These are phyloP conservation scores for Suillus decipiens DNA, from an alignment of 768 basidiomycete genomes.

Conservation along the genomic window DNA sequence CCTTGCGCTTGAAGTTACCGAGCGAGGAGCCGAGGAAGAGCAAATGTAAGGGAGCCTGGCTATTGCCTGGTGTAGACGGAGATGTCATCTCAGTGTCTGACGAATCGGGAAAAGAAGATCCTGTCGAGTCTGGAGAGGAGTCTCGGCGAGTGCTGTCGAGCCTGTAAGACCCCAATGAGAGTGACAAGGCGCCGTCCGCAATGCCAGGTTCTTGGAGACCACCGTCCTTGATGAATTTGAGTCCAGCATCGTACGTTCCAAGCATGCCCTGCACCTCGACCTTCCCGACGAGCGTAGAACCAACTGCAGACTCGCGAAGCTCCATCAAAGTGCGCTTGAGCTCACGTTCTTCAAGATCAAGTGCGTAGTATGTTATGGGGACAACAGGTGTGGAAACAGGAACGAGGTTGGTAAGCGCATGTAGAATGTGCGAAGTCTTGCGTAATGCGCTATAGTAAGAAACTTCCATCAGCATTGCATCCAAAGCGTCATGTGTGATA, in stretches of 20 bases:
- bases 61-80: slow-evolving; percentile 49
- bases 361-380: slow-evolving; percentile 83
- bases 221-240: slow-evolving; percentile 69
- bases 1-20: slow-evolving; percentile 82
- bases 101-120: slow-evolving; percentile 23
- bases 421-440: slow-evolving; percentile 85
- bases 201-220: slow-evolving; percentile 21
- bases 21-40: slow-evolving; percentile 91
- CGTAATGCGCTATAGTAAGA: slow-evolving; percentile 62
- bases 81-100: slow-evolving; percentile 15
- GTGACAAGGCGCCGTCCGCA: slow-evolving; percentile 5
- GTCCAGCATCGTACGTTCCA: slow-evolving; percentile 89
- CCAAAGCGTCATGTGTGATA: not conserved
- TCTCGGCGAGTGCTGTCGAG: slow-evolving; percentile 26
- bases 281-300: slow-evolving; percentile 63
- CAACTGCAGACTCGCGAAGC: slow-evolving; percentile 65
- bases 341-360: slow-evolving; percentile 89
- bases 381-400: slow-evolving; percentile 35
- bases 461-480: slow-evolving; percentile 14
- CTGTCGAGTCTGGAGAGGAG: slow-evolving; percentile 41
- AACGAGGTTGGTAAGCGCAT: slow-evolving; percentile 62
- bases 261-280: slow-evolving; percentile 83
- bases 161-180: slow-evolving; percentile 15
- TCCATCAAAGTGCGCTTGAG: slow-evolving; percentile 76
- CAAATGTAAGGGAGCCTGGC: slow-evolving; percentile 66